Conservation (phyloP, 2,329 filamentous ascomycete species). For the Bipolaris zeicola region DNA sequence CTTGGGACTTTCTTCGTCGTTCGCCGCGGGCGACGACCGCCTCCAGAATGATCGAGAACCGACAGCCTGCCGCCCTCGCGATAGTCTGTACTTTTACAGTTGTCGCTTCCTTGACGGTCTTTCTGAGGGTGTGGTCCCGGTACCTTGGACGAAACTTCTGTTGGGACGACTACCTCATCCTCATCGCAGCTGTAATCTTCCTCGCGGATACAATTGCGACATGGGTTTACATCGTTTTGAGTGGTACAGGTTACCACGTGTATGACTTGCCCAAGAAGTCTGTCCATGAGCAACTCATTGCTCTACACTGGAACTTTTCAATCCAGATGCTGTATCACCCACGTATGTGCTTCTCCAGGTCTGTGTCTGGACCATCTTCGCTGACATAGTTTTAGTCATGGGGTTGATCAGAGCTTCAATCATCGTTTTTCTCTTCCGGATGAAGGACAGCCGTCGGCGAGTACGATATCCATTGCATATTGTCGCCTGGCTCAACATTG, state of each 20-base stretch:
- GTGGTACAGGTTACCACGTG: slow-evolving; percentile 41
- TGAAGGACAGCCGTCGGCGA: slow-evolving; percentile 39
- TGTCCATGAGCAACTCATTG: slow-evolving; percentile 32
- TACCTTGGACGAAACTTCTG: slow-evolving; percentile 39
- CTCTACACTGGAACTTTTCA: slow-evolving; percentile 42
- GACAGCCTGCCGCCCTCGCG: slow-evolving; percentile 34
- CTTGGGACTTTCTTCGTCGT: neutral
- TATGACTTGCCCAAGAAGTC: slow-evolving; percentile 40
- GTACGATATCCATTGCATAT: slow-evolving; percentile 40
- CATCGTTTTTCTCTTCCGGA: slow-evolving; percentile 47
- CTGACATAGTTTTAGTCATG: slow-evolving; percentile 29
- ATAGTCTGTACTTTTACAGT: slow-evolving; percentile 38
- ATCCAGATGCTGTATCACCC: slow-evolving; percentile 49
- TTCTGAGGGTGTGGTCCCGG: slow-evolving; percentile 34
- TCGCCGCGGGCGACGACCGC: neutral
- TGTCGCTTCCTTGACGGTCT: slow-evolving; percentile 36
- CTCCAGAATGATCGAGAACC: slow-evolving; percentile 32
- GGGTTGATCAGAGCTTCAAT: slow-evolving; percentile 46
- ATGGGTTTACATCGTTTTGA: slow-evolving; percentile 38
- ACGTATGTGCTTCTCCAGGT: slow-evolving; percentile 1
- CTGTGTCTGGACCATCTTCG: neutral
- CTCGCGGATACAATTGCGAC: slow-evolving; percentile 30
- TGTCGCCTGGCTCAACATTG: slow-evolving; percentile 45
- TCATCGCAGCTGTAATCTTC: slow-evolving; percentile 31
- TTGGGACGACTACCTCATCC: slow-evolving; percentile 44